Base-by-base conservation (phyloP, 495 filamentous ascomycete species). In the Neurospora sp. region DNA sequence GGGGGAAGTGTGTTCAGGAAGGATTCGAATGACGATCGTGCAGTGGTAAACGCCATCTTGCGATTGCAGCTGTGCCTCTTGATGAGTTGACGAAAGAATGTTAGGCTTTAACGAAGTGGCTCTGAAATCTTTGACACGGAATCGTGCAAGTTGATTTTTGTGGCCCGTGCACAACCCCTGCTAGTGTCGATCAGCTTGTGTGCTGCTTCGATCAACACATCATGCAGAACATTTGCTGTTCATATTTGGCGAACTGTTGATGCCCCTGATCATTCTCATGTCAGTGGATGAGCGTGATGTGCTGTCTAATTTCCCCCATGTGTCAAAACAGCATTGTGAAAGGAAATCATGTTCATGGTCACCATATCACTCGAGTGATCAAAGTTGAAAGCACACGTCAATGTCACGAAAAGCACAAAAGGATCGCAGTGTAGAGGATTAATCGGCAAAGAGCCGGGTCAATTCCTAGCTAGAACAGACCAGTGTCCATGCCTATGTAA, bases 1-100 rank as follows among this genome's bases (percentile, higher is more conserved):
- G 79, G 80, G 0, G 83, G 80, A 39, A 82, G 78, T 39, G 75
- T 74, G 73, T 19, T 66, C 15, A 66, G 54, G 28, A 66, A 66
- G 5, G 54, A 66, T 13, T 42, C 13, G 31, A 21, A 73, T 34
- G 72, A 72, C 70, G 13, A 39, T 70, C 42, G n/a, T 19, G 72
- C 74, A 11, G 71, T 77, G 43, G 73, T 76, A 15, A 72, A 73
- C 54, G 74, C 73, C 76, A 77, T 77, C 38, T n/a, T 76, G 28
- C 17, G 59, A n/a, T 43, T 42, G 42, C 24, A 21, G 21, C 9
- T 48, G 48, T 19, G 69, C 70, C 24, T 54, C n/a, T n/a, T 8
- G 31, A 7, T 39, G 31, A 34, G 19, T 17, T 39, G 28, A 62
- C 54, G 15, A 1, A 31, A 36, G 3, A 31, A 36, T 4, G 54